A percentile compares a stretch with the other conserved stretches of the same genome.
Conservation (phyloP, 164 flowering plant genomes). For the Chimonanthus salicifolius region DNA sequence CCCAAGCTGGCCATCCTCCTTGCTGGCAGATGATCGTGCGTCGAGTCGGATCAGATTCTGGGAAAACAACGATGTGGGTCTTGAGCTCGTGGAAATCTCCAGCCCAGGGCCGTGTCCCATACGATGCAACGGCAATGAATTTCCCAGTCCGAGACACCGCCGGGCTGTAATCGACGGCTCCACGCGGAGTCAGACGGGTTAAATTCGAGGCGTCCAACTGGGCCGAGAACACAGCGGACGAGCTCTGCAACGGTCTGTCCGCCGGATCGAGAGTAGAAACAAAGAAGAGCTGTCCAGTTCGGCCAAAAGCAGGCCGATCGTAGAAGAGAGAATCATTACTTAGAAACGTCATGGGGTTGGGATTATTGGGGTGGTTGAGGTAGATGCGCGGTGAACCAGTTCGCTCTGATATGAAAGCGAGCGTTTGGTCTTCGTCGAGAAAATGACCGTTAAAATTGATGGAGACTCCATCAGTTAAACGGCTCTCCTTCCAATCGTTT, state of each 20-base stretch:
- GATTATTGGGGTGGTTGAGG: slow-evolving; percentile 15
- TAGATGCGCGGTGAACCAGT: slow-evolving; percentile 47
- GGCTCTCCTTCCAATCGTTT: slow-evolving; percentile 21
- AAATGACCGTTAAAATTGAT: slow-evolving; percentile 71
- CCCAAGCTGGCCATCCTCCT: slow-evolving; percentile 95
- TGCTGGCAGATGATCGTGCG: slow-evolving; percentile 33
- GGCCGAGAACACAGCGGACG: slow-evolving; percentile 62
- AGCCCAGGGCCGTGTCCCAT: slow-evolving; percentile 63
- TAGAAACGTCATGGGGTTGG: slow-evolving; percentile 32
- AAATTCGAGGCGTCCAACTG: slow-evolving; percentile 6
- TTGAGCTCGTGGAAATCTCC: slow-evolving; percentile 70
- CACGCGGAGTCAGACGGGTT: slow-evolving; percentile 45
- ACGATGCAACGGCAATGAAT: slow-evolving; percentile 72
- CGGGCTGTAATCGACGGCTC: slow-evolving; percentile 69
- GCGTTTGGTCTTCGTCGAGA: slow-evolving; percentile 30
- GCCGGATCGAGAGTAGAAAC: slow-evolving; percentile 74
- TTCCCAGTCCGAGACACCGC: slow-evolving; percentile 55
- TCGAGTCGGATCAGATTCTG: slow-evolving; percentile 37
- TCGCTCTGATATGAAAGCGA: slow-evolving; percentile 66
- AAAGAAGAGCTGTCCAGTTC: slow-evolving; percentile 41
- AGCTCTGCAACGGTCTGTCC: slow-evolving; percentile 40
- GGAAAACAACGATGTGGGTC: slow-evolving; percentile 67
- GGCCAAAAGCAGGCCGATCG: slow-evolving; percentile 55
- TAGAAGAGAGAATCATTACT: slow-evolving; percentile 46
- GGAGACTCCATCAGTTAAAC: slow-evolving; percentile 64